phyloP scores from a whole-genome alignment of 75 land plant genomes.

The Isoetes taiwanensis region DNA sequence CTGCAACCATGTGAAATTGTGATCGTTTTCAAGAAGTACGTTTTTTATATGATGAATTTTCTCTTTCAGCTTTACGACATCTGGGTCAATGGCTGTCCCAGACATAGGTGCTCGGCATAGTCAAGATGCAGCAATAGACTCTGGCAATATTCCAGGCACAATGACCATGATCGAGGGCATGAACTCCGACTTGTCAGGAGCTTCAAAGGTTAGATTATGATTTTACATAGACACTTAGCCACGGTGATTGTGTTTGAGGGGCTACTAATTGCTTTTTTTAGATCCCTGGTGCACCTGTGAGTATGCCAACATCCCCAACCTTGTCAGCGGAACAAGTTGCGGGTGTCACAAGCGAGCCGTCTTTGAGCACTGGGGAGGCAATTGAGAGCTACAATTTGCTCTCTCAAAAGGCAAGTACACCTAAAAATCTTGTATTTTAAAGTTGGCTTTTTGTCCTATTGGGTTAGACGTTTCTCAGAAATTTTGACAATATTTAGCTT shows the following conservation, averaged over 20 bases:
- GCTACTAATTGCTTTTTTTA: no score
- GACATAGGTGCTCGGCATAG: constrained; percentile 27
- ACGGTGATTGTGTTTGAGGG: constrained; percentile 20
- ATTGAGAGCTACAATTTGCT: constrained; percentile 61
- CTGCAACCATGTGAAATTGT: neutral
- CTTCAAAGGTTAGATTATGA: constrained; percentile 11
- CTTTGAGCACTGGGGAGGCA: constrained; percentile 59
- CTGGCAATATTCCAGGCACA: constrained; percentile 1
- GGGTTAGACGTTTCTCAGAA: no score
- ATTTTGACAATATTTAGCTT: no score
- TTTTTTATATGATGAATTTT: neutral
- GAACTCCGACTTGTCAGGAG: constrained; percentile 6
- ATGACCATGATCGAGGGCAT: constrained; percentile 7
- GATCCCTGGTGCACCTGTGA: constrained; percentile 5
- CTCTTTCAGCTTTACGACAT: constrained; percentile 25
- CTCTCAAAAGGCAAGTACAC: constrained; percentile 52
- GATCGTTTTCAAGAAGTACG: neutral
- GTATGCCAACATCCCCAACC: constrained; percentile 31
- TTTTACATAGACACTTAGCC: constrained; percentile 7
- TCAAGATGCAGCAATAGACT: constrained; percentile 21
- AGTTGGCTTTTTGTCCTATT: no score
- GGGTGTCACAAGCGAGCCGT: constrained; percentile 38
- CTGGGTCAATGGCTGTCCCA: constrained; percentile 20
- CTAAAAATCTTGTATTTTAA: no score
- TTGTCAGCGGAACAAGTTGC: constrained; percentile 38